These are phyloP conservation scores for Hymenotorrendiella dingleyae DNA, from an alignment of 2,329 filamentous ascomycete species.

Conservation along the genomic window DNA sequence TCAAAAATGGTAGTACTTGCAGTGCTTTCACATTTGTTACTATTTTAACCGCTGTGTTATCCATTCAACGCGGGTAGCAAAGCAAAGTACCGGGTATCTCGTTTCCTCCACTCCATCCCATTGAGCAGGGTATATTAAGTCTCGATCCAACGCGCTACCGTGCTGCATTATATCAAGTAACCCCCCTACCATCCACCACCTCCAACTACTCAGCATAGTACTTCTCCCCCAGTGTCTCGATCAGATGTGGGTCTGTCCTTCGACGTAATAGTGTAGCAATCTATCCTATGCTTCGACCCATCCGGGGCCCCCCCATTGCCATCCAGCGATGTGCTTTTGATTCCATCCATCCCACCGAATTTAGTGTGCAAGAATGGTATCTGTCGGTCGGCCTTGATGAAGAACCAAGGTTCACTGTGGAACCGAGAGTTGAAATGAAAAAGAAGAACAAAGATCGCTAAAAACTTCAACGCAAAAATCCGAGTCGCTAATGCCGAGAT, in stretches of 20 bases:
- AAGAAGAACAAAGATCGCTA: conserved; percentile 21
- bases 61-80: conserved; percentile 1
- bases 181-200: background rate
- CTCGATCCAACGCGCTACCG: too few relatives aligned
- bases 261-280: conserved; percentile 2
- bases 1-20: too few relatives aligned
- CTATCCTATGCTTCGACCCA: background rate
- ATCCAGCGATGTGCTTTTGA: conserved; percentile 2
- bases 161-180: too few relatives aligned
- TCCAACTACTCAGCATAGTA: background rate
- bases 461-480: conserved; percentile 19
- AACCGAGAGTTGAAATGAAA: conserved; percentile 9
- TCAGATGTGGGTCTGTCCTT: background rate
- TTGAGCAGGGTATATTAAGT: too few relatives aligned
- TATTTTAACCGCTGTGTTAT: background rate
- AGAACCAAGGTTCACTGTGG: background rate
- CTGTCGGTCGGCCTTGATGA: conserved; percentile 1
- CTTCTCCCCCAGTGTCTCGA: background rate
- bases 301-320: background rate
- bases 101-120: too few relatives aligned
- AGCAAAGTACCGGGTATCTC: conserved; percentile 4
- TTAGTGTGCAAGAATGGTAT: conserved; percentile 21
- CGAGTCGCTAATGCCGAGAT: conserved; percentile 24
- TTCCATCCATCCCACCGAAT: background rate
- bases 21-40: background rate